Percentiles rank a stretch among this genome's conserved stretches.
Evolutionary conservation across 2,329 filamentous ascomycete genomes (phyloP).

Genomic region (Exophiala viscosa): DNA sequence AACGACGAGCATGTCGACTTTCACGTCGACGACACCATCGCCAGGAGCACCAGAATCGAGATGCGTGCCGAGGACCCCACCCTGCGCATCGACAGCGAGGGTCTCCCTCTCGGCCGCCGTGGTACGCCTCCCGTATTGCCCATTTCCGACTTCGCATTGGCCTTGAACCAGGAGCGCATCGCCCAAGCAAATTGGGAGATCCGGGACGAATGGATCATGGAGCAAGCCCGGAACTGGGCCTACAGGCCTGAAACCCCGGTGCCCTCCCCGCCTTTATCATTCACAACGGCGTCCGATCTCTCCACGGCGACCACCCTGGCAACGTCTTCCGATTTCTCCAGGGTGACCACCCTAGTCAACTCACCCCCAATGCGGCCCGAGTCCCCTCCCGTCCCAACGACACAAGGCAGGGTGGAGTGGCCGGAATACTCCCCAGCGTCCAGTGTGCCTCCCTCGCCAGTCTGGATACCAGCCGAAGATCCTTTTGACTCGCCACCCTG

Average conservation of each 20-base stretch:
- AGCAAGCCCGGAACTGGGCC: neutral
- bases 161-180: neutral
- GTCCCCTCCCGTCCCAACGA: neutral
- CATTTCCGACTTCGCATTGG: neutral
- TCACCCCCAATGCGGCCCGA: neutral
- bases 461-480: no score
- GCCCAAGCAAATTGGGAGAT: neutral
- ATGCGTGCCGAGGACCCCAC: neutral
- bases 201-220: no score
- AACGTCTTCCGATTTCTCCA: no score
- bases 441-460: no score
- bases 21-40: constrained; percentile 3
- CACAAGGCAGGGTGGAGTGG: neutral
- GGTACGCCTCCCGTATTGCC: neutral
- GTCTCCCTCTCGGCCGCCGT: neutral
- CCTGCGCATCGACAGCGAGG: neutral
- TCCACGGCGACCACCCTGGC: no score
- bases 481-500: no score
- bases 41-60: neutral
- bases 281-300: no score
- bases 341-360: no score
- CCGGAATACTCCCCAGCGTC: neutral
- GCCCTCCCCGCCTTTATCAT: no score
- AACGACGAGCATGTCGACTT: constrained; percentile 2
- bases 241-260: no score